Percentiles rank a stretch among this genome's conserved stretches.
phyloP scores from a whole-genome alignment of 2,329 filamentous ascomycete genomes.

The Aspergillus candidus region DNA sequence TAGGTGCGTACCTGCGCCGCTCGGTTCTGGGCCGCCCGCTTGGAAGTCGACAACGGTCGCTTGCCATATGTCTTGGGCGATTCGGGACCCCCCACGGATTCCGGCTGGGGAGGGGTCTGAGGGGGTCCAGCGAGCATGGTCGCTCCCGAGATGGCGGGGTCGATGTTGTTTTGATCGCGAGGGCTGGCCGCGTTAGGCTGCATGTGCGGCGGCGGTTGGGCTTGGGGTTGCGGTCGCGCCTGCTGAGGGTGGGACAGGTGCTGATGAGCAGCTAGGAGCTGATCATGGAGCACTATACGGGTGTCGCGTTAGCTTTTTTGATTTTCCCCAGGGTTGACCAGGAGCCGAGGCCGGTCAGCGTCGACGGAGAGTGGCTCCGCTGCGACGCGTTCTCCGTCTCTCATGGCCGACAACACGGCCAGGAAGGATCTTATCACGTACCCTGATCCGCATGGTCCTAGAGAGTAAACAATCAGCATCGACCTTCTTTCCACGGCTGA shows the following conservation, averaged over 20 bases:
- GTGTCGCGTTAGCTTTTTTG: conserved; percentile 10
- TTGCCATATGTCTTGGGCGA: conserved; percentile 68
- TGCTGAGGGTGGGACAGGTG: conserved; percentile 41
- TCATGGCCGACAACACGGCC: no score
- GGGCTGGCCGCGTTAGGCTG: conserved; percentile 37
- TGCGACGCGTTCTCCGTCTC: no score
- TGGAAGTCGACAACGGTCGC: conserved; percentile 87
- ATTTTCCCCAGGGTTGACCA: no score
- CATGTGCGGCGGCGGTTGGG: conserved; percentile 37
- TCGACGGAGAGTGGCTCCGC: background rate
- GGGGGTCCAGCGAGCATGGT: conserved; percentile 42
- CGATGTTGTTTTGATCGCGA: conserved; percentile 50
- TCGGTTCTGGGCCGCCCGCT: conserved; percentile 92
- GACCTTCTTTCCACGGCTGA: background rate
- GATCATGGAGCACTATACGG: conserved; percentile 54
- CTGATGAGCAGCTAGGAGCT: conserved; percentile 50
- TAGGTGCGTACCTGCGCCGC: conserved; percentile 83
- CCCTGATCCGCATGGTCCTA: conserved; percentile 43
- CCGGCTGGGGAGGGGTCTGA: conserved; percentile 26
- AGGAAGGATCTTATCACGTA: conserved; percentile 27
- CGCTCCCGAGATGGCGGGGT: conserved; percentile 52
- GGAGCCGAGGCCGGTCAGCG: background rate
- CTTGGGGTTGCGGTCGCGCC: conserved; percentile 35
- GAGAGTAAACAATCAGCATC: conserved; percentile 8
- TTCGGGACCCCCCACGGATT: conserved; percentile 34